These are phyloP conservation scores for Cladophialophora immunda DNA, from an alignment of 2,329 filamentous ascomycete genomes.

Conservation along the genomic window DNA sequence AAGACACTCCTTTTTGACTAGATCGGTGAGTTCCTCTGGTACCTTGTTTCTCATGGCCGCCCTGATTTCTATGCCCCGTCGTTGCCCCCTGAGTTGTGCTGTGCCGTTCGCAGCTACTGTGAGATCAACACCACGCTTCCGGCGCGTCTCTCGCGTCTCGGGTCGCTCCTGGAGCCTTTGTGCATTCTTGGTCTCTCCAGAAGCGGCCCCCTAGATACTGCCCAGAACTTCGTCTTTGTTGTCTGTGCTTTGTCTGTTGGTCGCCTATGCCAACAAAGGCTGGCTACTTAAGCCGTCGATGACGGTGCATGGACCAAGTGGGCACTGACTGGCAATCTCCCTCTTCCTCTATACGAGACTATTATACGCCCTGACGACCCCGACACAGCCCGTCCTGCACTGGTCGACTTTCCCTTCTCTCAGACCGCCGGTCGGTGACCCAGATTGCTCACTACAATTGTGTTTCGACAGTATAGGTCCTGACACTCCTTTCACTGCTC, in stretches of 20 bases:
- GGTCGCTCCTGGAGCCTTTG: conserved; percentile 7
- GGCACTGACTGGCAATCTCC: conserved; percentile 35
- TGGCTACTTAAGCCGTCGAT: conserved; percentile 25
- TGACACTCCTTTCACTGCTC: conserved; percentile 29
- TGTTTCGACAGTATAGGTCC: conserved; percentile 27
- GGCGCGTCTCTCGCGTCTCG: neutral
- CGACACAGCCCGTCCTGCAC: conserved; percentile 20
- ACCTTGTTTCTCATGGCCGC: neutral
- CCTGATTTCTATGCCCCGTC: neutral
- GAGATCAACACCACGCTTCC: neutral
- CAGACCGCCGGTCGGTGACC: conserved; percentile 30
- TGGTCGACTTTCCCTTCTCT: conserved; percentile 16
- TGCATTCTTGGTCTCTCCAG: conserved; percentile 26
- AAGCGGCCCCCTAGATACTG: conserved; percentile 26
- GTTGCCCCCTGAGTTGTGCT: neutral
- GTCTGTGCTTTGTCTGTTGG: conserved; percentile 36
- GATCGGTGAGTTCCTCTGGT: conserved; percentile 19
- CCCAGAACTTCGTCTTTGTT: conserved; percentile 14
- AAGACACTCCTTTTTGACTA: conserved; percentile 5
- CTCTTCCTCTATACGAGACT: conserved; percentile 23
- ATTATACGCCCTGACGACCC: conserved; percentile 7
- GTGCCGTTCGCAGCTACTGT: conserved; percentile 12
- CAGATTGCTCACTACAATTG: conserved; percentile 27
- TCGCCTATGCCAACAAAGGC: conserved; percentile 36
- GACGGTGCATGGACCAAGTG: conserved; percentile 31